Conservation (phyloP, 352 stramenopile genomes). For the Globisporangium orthogonon region DNA sequence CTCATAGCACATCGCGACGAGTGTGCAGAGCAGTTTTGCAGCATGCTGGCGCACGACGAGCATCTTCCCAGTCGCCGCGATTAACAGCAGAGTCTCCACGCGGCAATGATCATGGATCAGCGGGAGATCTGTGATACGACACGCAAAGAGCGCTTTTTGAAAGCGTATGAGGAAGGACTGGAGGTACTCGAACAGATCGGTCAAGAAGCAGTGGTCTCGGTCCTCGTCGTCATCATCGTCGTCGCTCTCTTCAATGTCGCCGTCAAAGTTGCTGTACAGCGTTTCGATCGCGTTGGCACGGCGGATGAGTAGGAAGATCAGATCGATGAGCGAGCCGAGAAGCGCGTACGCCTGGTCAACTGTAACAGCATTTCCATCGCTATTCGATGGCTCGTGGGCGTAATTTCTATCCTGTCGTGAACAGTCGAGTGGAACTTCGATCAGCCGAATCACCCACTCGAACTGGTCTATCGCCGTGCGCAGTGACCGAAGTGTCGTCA, state of each 20-base stretch:
- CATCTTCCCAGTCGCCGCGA: slow-evolving; percentile 35
- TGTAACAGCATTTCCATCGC: slow-evolving; percentile 3
- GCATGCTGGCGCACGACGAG: slow-evolving; percentile 25
- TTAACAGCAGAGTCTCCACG: slow-evolving; percentile 33
- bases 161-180: slow-evolving; percentile 43
- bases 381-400: background rate
- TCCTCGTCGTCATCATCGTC: slow-evolving; percentile 14
- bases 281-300: slow-evolving; percentile 38
- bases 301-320: slow-evolving; percentile 54
- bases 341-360: slow-evolving; percentile 42
- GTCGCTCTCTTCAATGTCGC: slow-evolving; percentile 12
- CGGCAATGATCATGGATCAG: slow-evolving; percentile 48
- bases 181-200: slow-evolving; percentile 43
- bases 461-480: slow-evolving; percentile 49
- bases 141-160: slow-evolving; percentile 44
- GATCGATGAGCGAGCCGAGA: slow-evolving; percentile 37
- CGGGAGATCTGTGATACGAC: slow-evolving; percentile 33
- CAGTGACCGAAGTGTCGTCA: slow-evolving; percentile 29
- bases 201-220: slow-evolving; percentile 29
- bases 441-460: slow-evolving; percentile 36
- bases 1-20: slow-evolving; percentile 46
- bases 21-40: slow-evolving; percentile 32
- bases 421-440: slow-evolving; percentile 29
- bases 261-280: slow-evolving; percentile 19
- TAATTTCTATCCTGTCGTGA: background rate